Conservation (phyloP, 192 early-diverging fungal species). For the Rhizophagus sp. region DNA sequence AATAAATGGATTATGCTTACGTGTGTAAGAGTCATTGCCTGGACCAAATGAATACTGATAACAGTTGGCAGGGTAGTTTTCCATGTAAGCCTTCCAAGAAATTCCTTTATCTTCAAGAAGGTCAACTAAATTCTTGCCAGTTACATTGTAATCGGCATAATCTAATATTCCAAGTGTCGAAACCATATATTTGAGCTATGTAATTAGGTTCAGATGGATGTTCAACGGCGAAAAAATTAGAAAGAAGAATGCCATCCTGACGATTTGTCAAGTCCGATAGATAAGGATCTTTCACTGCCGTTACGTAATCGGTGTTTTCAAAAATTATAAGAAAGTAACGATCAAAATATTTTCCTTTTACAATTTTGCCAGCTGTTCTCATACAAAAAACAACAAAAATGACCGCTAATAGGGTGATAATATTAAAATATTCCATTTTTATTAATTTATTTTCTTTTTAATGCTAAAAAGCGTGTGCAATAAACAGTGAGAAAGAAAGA, state of each 20-base stretch:
- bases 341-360: slow-evolving; percentile 27
- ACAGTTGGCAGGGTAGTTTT: slow-evolving; percentile 58
- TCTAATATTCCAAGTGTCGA: slow-evolving; percentile 27
- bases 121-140: slow-evolving; percentile 40
- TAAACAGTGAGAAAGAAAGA: no score
- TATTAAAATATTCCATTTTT: not conserved
- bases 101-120: slow-evolving; percentile 54
- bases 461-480: no score
- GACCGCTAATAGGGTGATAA: not conserved
- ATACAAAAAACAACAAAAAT: not conserved
- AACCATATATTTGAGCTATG: slow-evolving; percentile 30
- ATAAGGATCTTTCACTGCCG: not conserved
- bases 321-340: slow-evolving; percentile 19
- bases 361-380: not conserved
- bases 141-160: slow-evolving; percentile 37
- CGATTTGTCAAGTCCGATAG: not conserved
- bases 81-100: slow-evolving; percentile 66
- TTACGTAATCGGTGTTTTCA: slow-evolving; percentile 18
- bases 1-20: slow-evolving; percentile 80
- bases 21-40: slow-evolving; percentile 41
- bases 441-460: not conserved
- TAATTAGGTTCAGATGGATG: slow-evolving; percentile 29
- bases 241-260: slow-evolving; percentile 4
- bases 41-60: not conserved
- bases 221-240: slow-evolving; percentile 10